Evolutionary conservation across 371 early-diverging fungal species (phyloP).

Genomic region (Chytridium lagenaria): DNA sequence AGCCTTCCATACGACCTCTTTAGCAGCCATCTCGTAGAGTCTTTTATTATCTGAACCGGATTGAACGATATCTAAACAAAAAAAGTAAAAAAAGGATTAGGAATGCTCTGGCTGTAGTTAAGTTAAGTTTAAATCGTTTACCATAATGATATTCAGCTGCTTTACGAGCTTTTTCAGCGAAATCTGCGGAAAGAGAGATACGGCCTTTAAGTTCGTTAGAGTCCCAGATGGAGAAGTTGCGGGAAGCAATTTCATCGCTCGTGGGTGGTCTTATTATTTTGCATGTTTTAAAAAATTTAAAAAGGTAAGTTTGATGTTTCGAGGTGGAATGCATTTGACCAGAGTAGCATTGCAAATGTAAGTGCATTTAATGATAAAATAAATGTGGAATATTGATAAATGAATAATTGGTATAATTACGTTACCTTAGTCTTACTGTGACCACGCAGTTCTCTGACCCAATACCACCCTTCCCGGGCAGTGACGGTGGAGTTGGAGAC

Average conservation of each 20-base stretch:
- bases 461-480: constrained; percentile 19
- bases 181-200: constrained; percentile 26
- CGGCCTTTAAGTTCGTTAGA: constrained; percentile 23
- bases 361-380: not conserved
- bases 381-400: not conserved
- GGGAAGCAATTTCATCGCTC: constrained; percentile 12
- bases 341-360: too few species aligned
- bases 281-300: too few species aligned
- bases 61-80: constrained; percentile 45
- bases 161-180: constrained; percentile 29
- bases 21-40: constrained; percentile 43
- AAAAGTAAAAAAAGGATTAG: not conserved
- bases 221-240: constrained; percentile 28
- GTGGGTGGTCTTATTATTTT: constrained; percentile 35
- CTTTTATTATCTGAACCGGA: constrained; percentile 49
- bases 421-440: constrained; percentile 21
- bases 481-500: constrained; percentile 13
- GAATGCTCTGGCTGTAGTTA: not conserved
- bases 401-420: not conserved
- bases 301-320: too few species aligned
- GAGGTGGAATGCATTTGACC: too few species aligned
- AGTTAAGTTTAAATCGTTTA: constrained; percentile 14
- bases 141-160: constrained; percentile 40
- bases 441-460: constrained; percentile 28
- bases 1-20: constrained; percentile 46